phyloP scores from a whole-genome alignment of 306 rosid species.

The Dalbergia oliveri region DNA sequence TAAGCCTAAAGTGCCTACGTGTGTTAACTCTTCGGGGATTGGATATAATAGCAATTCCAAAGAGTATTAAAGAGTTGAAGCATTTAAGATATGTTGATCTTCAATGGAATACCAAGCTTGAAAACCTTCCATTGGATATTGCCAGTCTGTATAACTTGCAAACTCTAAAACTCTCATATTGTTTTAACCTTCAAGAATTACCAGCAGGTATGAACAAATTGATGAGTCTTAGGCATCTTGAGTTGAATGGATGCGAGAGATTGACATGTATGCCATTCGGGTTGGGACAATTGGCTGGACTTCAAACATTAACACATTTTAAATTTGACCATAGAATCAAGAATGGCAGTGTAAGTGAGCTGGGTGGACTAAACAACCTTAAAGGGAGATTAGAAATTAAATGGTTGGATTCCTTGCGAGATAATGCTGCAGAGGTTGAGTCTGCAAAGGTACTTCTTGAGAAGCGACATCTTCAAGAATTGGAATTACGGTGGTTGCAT shows the following conservation, averaged over 20 bases:
- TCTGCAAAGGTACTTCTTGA: constrained; percentile 6
- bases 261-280: constrained; percentile 44
- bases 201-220: constrained; percentile 36
- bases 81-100: constrained; percentile 52
- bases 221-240: constrained; percentile 44
- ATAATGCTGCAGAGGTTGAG: background rate
- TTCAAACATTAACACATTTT: constrained; percentile 42
- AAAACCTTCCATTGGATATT: constrained; percentile 32
- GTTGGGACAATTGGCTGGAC: constrained; percentile 17
- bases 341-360: background rate
- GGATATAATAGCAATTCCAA: background rate
- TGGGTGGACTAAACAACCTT: constrained; percentile 44
- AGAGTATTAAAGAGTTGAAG: constrained; percentile 24
- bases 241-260: constrained; percentile 9
- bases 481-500: constrained; percentile 36
- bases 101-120: background rate
- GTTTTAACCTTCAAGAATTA: constrained; percentile 21
- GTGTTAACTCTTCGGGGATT: constrained; percentile 17
- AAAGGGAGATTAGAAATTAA: constrained; percentile 23
- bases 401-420: background rate
- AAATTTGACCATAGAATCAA: background rate
- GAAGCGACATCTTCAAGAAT: constrained; percentile 34
- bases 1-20: constrained; percentile 28
- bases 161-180: constrained; percentile 34
- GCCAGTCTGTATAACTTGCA: constrained; percentile 38